Evolutionary conservation across 2,329 filamentous ascomycete species (phyloP), one percentile per base, ranked within the genome.

Genomic region (Didymella pinodella): DNA sequence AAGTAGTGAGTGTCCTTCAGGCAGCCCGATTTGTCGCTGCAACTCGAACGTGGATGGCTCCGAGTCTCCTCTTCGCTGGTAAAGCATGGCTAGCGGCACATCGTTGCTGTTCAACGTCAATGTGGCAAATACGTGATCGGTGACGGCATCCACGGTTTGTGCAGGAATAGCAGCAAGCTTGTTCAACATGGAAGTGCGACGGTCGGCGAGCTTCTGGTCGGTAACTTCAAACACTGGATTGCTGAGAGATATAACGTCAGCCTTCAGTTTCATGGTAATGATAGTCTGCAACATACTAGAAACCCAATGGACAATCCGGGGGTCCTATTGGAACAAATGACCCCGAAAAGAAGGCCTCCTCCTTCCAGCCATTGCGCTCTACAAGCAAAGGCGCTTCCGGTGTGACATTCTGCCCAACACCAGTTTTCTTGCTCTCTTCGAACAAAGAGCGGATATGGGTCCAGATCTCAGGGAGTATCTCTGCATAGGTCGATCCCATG

Each of bases 191-290:
- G 56, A 62, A 14, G 65, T 69, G 28, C 68, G 53, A 18, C 70
- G 67, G 18, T 71, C 68, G 26, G 64, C 57, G 18, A 72, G 59
- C 40, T 59, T 62, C 47, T 67, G 64, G 32, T 48, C 59, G 20
- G 70, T 73, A 14, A 69, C 65, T 41, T 73, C 70, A 50, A 69
- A 64, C 6, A 67, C 49, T n/a, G 66, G 56, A 43, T 73, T 73
- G 56, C 52, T 54, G 34, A 16, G 1, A 18, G 3, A 3, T 2
- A 18, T 2, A 18, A 2, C 12, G 18, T 53, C 14, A 53, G 50
- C 32, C 10, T 22, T 38, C n/a, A 1, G 2, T 8, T 1, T 20
- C 10, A 16, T 29, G 25, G 4, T 1, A 12, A 22, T 2, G 25
- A 6, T 25, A 25, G 6, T 7, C 12, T 3, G n/a, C 32, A n/a